Evolutionary conservation across 306 rosid genomes (phyloP).

Genomic region (Pyrus betulifolia): DNA sequence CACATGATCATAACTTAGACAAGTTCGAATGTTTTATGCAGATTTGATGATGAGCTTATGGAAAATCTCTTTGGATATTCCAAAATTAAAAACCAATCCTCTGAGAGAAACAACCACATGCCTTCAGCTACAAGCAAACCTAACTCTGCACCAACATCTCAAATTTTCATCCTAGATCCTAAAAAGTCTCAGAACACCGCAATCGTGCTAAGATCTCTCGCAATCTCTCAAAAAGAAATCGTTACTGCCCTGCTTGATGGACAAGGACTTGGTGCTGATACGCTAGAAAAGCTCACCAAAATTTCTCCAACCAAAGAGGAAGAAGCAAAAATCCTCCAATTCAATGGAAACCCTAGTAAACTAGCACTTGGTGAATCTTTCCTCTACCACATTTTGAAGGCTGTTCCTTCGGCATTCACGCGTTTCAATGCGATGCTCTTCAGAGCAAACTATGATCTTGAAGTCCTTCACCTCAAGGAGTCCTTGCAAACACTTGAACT

Average conservation of each 20-base stretch:
- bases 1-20: neutral
- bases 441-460: conserved; percentile 48
- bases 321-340: conserved; percentile 49
- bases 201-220: conserved; percentile 59
- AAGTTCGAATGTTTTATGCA: conserved; percentile 8
- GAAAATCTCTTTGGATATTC: conserved; percentile 71
- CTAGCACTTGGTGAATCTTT: conserved; percentile 78
- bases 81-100: conserved; percentile 17
- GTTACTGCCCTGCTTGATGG: conserved; percentile 60
- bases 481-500: conserved; percentile 46
- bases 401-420: conserved; percentile 63
- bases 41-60: conserved; percentile 78
- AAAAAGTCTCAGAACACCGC: conserved; percentile 72
- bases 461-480: conserved; percentile 51
- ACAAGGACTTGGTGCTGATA: conserved; percentile 52
- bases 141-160: conserved; percentile 35
- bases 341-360: conserved; percentile 47
- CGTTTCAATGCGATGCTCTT: conserved; percentile 70
- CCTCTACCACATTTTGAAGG: conserved; percentile 57
- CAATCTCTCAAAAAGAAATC: conserved; percentile 51
- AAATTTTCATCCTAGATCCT: conserved; percentile 58
- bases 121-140: conserved; percentile 23
- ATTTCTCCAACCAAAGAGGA: conserved; percentile 68
- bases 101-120: conserved; percentile 26
- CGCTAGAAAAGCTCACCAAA: conserved; percentile 71